Conservation (phyloP, 2,329 filamentous ascomycete species). For the Cladosporium sp. region DNA sequence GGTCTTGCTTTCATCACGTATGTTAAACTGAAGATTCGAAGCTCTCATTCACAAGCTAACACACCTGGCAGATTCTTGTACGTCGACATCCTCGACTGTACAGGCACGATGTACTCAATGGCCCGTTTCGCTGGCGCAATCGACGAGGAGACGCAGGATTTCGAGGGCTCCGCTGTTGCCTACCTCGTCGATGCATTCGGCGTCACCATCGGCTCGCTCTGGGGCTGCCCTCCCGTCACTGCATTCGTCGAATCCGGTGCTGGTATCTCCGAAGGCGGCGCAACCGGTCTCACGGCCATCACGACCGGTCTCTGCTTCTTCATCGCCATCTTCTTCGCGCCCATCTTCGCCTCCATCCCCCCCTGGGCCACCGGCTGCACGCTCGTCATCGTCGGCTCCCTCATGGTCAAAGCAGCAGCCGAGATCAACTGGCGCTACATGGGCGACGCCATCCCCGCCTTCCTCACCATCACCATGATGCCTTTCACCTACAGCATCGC, state of each 20-base stretch:
- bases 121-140: conserved; percentile 77
- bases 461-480: conserved; percentile 80
- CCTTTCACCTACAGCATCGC: conserved; percentile 88
- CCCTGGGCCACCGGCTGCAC: conserved; percentile 87
- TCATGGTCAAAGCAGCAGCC: conserved; percentile 74
- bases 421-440: conserved; percentile 89
- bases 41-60: not conserved
- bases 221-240: conserved; percentile 77
- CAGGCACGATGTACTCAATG: conserved; percentile 86
- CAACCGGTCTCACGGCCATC: conserved; percentile 79
- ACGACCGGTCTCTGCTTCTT: conserved; percentile 78
- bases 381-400: conserved; percentile 79
- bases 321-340: conserved; percentile 82
- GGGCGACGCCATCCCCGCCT: conserved; percentile 79
- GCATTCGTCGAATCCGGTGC: conserved; percentile 88
- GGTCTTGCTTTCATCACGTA: conserved; percentile 74
- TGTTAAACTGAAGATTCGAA: not conserved
- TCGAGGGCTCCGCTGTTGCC: conserved; percentile 77
- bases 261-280: conserved; percentile 82
- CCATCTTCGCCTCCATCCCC: conserved; percentile 85
- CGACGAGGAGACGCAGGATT: conserved; percentile 79
- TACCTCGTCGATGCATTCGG: conserved; percentile 80
- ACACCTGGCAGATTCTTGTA: conserved; percentile 60
- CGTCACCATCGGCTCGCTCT: conserved; percentile 74
- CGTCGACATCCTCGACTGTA: conserved; percentile 84